Conservation (phyloP, 108 stramenopile species). For the Skeletonema grethae region DNA sequence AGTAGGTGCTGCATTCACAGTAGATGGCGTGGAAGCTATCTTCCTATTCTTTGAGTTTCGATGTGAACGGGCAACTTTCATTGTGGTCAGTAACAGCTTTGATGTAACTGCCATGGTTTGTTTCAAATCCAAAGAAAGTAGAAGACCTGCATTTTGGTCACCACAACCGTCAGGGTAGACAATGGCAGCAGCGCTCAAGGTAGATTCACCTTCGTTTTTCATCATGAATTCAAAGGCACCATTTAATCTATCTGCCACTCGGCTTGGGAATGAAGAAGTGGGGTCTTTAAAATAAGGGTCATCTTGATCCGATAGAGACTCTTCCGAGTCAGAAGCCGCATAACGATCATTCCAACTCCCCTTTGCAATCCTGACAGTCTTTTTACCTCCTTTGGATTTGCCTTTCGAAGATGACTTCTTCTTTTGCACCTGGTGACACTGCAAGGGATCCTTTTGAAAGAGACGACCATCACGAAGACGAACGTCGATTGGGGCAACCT, state of each 20-base stretch:
- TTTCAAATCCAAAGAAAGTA: constrained; percentile 33
- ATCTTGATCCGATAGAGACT: constrained; percentile 23
- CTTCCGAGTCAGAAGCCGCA: constrained; percentile 19
- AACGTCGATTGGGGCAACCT: constrained; percentile 47
- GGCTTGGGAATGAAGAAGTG: constrained; percentile 32
- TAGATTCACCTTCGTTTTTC: constrained; percentile 17
- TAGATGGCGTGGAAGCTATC: constrained; percentile 8
- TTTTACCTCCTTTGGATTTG: not conserved
- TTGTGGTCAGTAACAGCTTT: constrained; percentile 27
- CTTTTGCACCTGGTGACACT: constrained; percentile 16
- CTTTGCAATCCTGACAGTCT: constrained; percentile 10
- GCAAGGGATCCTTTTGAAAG: constrained; percentile 46
- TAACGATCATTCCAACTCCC: not conserved
- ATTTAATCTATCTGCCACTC: constrained; percentile 44
- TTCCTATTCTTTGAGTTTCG: constrained; percentile 22
- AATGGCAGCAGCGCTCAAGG: not conserved
- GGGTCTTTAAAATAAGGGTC: constrained; percentile 34
- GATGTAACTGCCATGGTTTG: constrained; percentile 46
- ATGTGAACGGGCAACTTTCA: constrained; percentile 12
- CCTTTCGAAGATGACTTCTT: constrained; percentile 6
- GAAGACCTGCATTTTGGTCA: constrained; percentile 10
- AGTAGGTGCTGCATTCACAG: constrained; percentile 14
- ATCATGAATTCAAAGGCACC: constrained; percentile 22
- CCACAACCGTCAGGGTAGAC: not conserved
- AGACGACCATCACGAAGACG: constrained; percentile 35